Evolutionary conservation across 495 filamentous ascomycete genomes (phyloP).

Genomic region (Podospora appendiculata): DNA sequence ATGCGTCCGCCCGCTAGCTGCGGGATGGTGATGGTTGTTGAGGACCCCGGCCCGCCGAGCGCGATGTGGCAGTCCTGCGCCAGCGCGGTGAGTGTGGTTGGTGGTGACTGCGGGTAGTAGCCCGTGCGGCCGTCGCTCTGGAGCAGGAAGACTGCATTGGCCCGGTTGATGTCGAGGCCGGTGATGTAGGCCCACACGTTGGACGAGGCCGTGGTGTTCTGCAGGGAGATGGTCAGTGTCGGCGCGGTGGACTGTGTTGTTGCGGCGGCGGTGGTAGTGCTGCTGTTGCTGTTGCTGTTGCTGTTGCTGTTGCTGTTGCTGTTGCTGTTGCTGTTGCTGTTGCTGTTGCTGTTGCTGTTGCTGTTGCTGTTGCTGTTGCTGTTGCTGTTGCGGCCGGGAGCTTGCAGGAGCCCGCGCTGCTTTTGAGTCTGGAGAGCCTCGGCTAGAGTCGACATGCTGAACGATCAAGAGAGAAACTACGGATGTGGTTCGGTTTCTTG

Average conservation of each 20-base stretch:
- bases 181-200: conserved; percentile 66
- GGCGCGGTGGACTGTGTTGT: conserved; percentile 22
- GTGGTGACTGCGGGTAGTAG: conserved; percentile 27
- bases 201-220: conserved; percentile 54
- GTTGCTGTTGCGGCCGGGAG: not conserved
- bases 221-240: conserved; percentile 48
- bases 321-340: not conserved
- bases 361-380: not conserved
- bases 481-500: too few relatives aligned
- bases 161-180: conserved; percentile 53
- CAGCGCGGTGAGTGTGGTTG: conserved; percentile 27
- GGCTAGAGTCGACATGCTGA: conserved; percentile 19
- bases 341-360: not conserved
- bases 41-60: conserved; percentile 52
- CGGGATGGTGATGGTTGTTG: conserved; percentile 54
- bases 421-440: conserved; percentile 15
- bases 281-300: not conserved
- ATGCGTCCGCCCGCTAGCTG: conserved; percentile 60
- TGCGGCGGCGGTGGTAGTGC: not conserved
- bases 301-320: not conserved
- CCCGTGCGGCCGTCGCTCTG: conserved; percentile 44
- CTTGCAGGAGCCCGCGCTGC: conserved; percentile 10
- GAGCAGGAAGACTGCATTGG: conserved; percentile 53
- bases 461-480: not conserved
- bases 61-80: conserved; percentile 51